Conservation (phyloP, 768 basidiomycete species). For the Dendrothele bispora region DNA sequence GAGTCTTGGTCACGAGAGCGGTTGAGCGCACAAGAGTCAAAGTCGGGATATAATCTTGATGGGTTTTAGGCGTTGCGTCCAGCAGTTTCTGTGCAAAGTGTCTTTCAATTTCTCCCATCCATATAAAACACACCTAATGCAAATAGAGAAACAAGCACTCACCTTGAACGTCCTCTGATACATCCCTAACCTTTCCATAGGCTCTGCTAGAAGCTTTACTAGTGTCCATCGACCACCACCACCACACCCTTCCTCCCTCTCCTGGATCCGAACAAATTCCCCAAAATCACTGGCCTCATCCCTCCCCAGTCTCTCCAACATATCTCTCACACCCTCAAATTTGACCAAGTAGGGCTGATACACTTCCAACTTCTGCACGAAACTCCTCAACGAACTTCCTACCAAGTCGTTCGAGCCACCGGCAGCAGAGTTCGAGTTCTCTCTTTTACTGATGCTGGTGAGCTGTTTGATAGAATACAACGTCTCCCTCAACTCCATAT, state of each 20-base stretch:
- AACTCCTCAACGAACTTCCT: slow-evolving; percentile 51
- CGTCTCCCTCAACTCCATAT: slow-evolving; percentile 57
- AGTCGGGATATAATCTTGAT: slow-evolving; percentile 70
- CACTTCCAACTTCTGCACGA: slow-evolving; percentile 70
- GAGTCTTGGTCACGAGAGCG: slow-evolving; percentile 69
- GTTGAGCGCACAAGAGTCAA: slow-evolving; percentile 65
- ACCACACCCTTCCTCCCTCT: slow-evolving; percentile 47
- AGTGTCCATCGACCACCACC: slow-evolving; percentile 62
- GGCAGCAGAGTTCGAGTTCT: slow-evolving; percentile 26
- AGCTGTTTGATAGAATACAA: slow-evolving; percentile 43
- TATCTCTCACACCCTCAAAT: slow-evolving; percentile 56
- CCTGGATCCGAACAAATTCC: slow-evolving; percentile 77
- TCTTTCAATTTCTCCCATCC: too few species aligned
- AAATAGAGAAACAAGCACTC: slow-evolving; percentile 23
- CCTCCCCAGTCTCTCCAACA: slow-evolving; percentile 49
- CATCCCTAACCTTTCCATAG: slow-evolving; percentile 66
- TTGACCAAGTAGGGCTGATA: slow-evolving; percentile 86
- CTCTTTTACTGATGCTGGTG: too few species aligned
- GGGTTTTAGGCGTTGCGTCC: slow-evolving; percentile 65
- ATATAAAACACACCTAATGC: too few species aligned
- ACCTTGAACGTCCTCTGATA: slow-evolving; percentile 79
- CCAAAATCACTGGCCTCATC: slow-evolving; percentile 73
- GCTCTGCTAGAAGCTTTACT: slow-evolving; percentile 70
- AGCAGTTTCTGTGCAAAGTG: slow-evolving; percentile 54
- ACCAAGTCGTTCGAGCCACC: slow-evolving; percentile 36